Evolutionary conservation across 495 filamentous ascomycete species (phyloP).

Genomic region (Aspergillus mulundensis): DNA sequence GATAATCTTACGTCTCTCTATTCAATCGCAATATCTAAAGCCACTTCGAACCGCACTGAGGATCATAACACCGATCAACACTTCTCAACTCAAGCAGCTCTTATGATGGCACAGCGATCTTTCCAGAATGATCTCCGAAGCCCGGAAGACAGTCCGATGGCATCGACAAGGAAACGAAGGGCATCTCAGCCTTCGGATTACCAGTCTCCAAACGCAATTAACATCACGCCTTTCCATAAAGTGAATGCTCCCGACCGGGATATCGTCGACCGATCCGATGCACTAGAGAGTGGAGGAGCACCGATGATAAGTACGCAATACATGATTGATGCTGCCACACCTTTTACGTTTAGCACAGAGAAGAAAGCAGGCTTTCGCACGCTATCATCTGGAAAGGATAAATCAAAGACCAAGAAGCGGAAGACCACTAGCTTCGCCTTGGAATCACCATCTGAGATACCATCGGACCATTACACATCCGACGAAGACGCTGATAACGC

Average conservation of each 20-base stretch:
- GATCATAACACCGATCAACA: slow-evolving; percentile 31
- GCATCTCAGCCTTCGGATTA: slow-evolving; percentile 11
- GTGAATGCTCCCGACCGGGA: slow-evolving; percentile 16
- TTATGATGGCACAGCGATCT: slow-evolving; percentile 43
- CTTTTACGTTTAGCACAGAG: slow-evolving; percentile 44
- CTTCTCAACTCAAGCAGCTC: slow-evolving; percentile 48
- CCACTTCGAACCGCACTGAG: slow-evolving; percentile 15
- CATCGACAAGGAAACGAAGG: slow-evolving; percentile 18
- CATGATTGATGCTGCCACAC: slow-evolving; percentile 47
- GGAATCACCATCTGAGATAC: slow-evolving; percentile 7
- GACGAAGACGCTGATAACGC: slow-evolving; percentile 3
- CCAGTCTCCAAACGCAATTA: slow-evolving; percentile 14
- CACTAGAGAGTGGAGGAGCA: slow-evolving; percentile 12
- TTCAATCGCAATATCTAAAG: slow-evolving; percentile 30
- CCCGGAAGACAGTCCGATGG: slow-evolving; percentile 16
- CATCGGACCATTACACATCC: not conserved
- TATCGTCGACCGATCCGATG: not conserved
- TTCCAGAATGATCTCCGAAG: slow-evolving; percentile 46
- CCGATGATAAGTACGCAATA: slow-evolving; percentile 47
- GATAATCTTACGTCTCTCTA: slow-evolving; percentile 38
- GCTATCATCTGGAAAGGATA: slow-evolving; percentile 10
- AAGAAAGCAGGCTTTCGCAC: slow-evolving; percentile 27
- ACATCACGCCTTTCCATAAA: slow-evolving; percentile 35
- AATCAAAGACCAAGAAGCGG: slow-evolving; percentile 12
- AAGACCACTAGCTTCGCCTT: slow-evolving; percentile 14